Base-by-base conservation (phyloP, 306 rosid species). In the Rosa multiflora region DNA sequence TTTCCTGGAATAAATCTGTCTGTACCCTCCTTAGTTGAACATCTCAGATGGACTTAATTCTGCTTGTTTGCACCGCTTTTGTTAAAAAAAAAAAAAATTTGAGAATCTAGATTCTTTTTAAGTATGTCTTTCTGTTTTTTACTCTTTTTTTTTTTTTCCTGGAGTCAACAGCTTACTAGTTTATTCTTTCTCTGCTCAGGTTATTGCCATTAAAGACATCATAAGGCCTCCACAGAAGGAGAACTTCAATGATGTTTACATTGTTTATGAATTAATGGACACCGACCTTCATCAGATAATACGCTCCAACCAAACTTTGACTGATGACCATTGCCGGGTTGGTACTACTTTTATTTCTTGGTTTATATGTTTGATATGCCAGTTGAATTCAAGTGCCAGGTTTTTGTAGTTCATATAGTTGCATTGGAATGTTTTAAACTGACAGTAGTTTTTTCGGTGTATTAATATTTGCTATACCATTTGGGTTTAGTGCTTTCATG, bases 261-360 rank as follows among this genome's bases (percentile, higher is more conserved):
- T 91, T 64, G 97, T 94, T 82, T 90, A 83, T 80, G 98, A 92
- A 79, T 77, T 94, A 52, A 87, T 95, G 98, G 99, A 95, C 81
- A 92, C 99, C 0, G 99, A 95, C 84, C 90, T 95, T 70, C 93
- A 92, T 85, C 97, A 94, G 87, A 94, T 94, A 64, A 91, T 94
- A 82, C 91, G 92, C 46, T 94, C 98, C 76, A 89, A 86, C 83
- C 97, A 94, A 88, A 78, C 82, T 67, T 82, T 94, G 87, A 89
- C 88, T 0, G 98, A 94, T 80, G 98, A 94, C 78, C 98, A 94
- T 92, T 94, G 97, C 82, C 97, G 97, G 93, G 98, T 94, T 76
- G 44, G 93, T 61, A 81, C 82, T 77, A 73, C 78, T 81, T 32
- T 32, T 32, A 63, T 13, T 68, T 79, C 58, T 76, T 68, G 43